phyloP scores from a whole-genome alignment of 768 basidiomycete species.

The Dacryopinax spathularia region DNA sequence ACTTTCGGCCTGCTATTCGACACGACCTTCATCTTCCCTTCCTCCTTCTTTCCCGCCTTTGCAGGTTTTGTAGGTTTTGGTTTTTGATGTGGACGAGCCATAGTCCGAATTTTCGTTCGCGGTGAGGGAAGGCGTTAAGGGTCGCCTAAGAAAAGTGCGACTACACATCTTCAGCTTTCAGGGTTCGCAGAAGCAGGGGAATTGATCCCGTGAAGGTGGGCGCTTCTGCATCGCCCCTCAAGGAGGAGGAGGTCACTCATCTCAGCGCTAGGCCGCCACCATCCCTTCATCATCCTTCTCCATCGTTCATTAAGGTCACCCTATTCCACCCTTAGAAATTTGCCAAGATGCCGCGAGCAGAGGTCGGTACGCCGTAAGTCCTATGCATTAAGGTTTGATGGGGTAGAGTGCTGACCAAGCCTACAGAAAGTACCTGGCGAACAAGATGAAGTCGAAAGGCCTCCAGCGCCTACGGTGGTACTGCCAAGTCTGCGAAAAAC shows the following conservation, averaged over 20 bases:
- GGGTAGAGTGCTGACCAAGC: not conserved
- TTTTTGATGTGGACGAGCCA: not conserved
- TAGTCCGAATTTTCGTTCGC: not conserved
- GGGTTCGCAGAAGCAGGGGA: not conserved
- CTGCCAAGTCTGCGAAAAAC: constrained; percentile 98
- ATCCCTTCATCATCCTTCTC: too few relatives aligned
- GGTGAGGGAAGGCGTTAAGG: not conserved
- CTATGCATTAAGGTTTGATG: not conserved
- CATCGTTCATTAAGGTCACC: too few relatives aligned
- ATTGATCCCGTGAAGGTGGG: not conserved
- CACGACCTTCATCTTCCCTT: not conserved
- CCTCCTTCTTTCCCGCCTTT: not conserved
- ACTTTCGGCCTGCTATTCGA: not conserved
- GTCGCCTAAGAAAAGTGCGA: not conserved
- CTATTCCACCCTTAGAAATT: not conserved
- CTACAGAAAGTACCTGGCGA: constrained; percentile 58
- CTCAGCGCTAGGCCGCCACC: not conserved
- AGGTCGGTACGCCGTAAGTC: constrained; percentile 61
- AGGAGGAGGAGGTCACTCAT: not conserved
- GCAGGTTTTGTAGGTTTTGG: not conserved
- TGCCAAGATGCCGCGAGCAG: constrained; percentile 57
- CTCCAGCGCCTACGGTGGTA: constrained; percentile 93
- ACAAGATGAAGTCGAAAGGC: constrained; percentile 96
- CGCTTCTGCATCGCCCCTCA: not conserved
- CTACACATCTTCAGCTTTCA: not conserved